phyloP scores from a whole-genome alignment of 108 stramenopile species.

The Nitzschia inconspicua region DNA sequence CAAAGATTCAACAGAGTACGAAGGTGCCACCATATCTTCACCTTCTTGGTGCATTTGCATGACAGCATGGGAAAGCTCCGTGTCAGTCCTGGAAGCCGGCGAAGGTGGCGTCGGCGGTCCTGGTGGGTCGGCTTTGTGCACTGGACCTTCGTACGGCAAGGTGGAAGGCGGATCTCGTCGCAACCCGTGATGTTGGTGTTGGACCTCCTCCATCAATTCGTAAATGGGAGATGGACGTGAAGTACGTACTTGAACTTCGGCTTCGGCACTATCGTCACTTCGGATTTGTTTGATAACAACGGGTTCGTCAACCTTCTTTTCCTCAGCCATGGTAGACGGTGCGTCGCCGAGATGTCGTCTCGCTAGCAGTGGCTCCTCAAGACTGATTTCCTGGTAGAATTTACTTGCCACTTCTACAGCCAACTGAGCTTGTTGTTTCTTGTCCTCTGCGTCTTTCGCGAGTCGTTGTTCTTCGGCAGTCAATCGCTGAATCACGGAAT shows the following conservation, averaged over 20 bases:
- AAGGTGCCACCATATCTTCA: constrained; percentile 9
- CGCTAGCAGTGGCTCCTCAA: too few relatives aligned
- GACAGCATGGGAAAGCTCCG: background rate
- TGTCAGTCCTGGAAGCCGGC: background rate
- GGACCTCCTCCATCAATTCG: constrained; percentile 11
- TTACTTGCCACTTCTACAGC: too few relatives aligned
- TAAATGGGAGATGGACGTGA: constrained; percentile 25
- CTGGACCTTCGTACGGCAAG: background rate
- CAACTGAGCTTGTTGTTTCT: too few relatives aligned
- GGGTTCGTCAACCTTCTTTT: background rate
- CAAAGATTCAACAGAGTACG: constrained; percentile 10
- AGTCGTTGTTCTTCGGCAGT: too few relatives aligned
- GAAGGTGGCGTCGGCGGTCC: background rate
- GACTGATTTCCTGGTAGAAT: too few relatives aligned
- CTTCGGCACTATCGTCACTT: background rate
- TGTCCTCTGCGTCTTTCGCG: too few relatives aligned
- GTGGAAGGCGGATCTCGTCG: constrained; percentile 17
- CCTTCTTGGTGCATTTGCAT: constrained; percentile 6
- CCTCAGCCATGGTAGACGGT: too few relatives aligned
- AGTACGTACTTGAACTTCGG: constrained; percentile 2
- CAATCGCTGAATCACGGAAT: too few relatives aligned
- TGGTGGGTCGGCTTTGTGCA: constrained; percentile 15
- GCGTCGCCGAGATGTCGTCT: too few relatives aligned
- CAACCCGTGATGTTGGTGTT: background rate
- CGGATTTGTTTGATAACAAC: background rate